These are phyloP conservation scores for Penicillium sp. DNA, from an alignment of 2,329 filamentous ascomycete species.

Conservation along the genomic window DNA sequence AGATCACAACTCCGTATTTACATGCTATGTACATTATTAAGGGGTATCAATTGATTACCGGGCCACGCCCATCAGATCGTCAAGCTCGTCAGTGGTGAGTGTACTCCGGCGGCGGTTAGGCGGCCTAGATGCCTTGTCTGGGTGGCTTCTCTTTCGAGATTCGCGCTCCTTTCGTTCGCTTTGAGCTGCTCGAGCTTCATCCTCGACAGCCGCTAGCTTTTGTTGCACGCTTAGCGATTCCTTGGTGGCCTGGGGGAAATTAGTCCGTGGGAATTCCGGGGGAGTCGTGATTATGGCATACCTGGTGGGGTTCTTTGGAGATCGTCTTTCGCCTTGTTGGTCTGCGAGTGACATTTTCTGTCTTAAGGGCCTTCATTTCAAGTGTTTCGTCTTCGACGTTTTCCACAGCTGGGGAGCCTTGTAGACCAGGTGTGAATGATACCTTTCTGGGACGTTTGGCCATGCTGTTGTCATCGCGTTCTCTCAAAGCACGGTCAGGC, in stretches of 20 bases:
- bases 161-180: conserved; percentile 36
- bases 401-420: conserved; percentile 30
- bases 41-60: conserved; percentile 21
- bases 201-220: conserved; percentile 46
- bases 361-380: conserved; percentile 35
- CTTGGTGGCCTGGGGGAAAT: conserved; percentile 15
- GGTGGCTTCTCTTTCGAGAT: conserved; percentile 38
- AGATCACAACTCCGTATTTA: conserved; percentile 16
- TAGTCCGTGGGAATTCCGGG: conserved; percentile 7
- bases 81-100: conserved; percentile 48
- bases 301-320: conserved; percentile 31
- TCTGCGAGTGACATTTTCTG: conserved; percentile 32
- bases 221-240: conserved; percentile 41
- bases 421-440: conserved; percentile 37
- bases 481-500: conserved; percentile 35
- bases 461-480: conserved; percentile 40
- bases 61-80: conserved; percentile 39
- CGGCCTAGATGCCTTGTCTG: conserved; percentile 30
- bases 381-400: conserved; percentile 37
- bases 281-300: conserved; percentile 21
- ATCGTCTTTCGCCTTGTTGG: conserved; percentile 30
- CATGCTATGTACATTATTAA: conserved; percentile 27
- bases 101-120: conserved; percentile 45
- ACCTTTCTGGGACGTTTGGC: conserved; percentile 38
- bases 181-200: conserved; percentile 45